Conservation (phyloP, 2,329 filamentous ascomycete genomes). For the Elsinoe ampelina region DNA sequence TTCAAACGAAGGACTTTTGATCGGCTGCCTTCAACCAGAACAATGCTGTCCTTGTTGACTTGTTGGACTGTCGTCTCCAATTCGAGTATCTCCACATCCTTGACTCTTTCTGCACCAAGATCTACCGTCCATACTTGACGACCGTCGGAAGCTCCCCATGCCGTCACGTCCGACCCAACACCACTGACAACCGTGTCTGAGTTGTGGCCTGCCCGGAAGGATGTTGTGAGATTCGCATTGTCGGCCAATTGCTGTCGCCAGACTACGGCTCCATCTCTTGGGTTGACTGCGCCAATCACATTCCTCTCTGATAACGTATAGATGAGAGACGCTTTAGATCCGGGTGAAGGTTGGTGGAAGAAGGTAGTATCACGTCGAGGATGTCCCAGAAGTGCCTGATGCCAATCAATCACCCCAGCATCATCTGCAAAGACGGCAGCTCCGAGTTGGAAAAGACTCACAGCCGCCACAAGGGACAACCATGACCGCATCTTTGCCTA, state of each 20-base stretch:
- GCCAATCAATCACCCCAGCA: constrained; percentile 84
- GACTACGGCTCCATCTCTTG: constrained; percentile 69
- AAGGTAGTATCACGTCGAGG: constrained; percentile 79
- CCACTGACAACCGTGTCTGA: constrained; percentile 71
- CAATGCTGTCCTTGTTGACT: constrained; percentile 58
- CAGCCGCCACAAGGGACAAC: constrained; percentile 16
- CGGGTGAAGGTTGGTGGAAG: constrained; percentile 77
- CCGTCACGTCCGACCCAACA: constrained; percentile 57
- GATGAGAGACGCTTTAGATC: constrained; percentile 77
- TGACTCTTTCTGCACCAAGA: constrained; percentile 46
- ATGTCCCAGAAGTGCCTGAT: constrained; percentile 77
- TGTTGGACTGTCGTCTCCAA: constrained; percentile 45
- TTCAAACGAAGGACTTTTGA: constrained; percentile 61
- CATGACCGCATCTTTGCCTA: constrained; percentile 13
- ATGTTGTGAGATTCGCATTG: constrained; percentile 22
- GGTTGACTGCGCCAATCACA: constrained; percentile 80
- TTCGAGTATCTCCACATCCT: constrained; percentile 69
- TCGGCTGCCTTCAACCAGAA: constrained; percentile 50
- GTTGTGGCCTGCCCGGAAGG: constrained; percentile 61
- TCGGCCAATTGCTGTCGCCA: constrained; percentile 73
- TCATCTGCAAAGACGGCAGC: constrained; percentile 79
- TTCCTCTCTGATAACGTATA: constrained; percentile 83
- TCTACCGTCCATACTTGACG: constrained; percentile 64
- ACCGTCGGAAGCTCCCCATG: constrained; percentile 78
- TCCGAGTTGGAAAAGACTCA: constrained; percentile 40